phyloP scores from a whole-genome alignment of 2,329 filamentous ascomycete species.

The Lachnellula arida region DNA sequence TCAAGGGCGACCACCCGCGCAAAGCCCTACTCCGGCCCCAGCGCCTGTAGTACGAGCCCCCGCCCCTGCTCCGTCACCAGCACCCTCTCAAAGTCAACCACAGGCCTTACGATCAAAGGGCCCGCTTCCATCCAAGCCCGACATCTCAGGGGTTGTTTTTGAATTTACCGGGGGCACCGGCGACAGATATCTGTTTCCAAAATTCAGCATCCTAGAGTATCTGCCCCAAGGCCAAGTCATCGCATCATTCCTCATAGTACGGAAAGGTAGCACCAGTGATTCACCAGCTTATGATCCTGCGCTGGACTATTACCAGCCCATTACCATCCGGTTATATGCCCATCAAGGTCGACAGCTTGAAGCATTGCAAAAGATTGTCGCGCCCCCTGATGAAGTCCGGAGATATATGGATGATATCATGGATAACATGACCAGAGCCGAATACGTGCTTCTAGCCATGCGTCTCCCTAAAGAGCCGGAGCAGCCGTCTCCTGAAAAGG shows the following conservation, averaged over 20 bases:
- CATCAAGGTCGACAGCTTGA: constrained; percentile 54
- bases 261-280: constrained; percentile 63
- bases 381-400: constrained; percentile 56
- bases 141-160: constrained; percentile 62
- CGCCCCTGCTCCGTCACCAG: constrained; percentile 9
- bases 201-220: constrained; percentile 71
- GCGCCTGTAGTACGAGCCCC: constrained; percentile 15
- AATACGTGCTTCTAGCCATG: constrained; percentile 65
- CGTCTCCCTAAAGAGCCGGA: constrained; percentile 47
- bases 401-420: constrained; percentile 68
- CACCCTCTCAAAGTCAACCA: constrained; percentile 34
- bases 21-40: constrained; percentile 19
- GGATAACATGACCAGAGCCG: constrained; percentile 63
- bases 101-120: constrained; percentile 59
- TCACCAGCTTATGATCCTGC: constrained; percentile 55
- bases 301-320: constrained; percentile 71
- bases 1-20: constrained; percentile 14
- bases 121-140: constrained; percentile 52
- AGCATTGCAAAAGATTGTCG: constrained; percentile 56
- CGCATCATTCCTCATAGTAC: constrained; percentile 72
- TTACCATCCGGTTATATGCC: constrained; percentile 58
- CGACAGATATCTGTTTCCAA: constrained; percentile 75
- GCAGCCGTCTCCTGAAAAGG: constrained; percentile 11
- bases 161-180: constrained; percentile 64
- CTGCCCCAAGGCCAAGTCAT: constrained; percentile 57